Base-by-base conservation (phyloP, 2,329 filamentous ascomycete genomes). In the Aspergillus sp. region DNA sequence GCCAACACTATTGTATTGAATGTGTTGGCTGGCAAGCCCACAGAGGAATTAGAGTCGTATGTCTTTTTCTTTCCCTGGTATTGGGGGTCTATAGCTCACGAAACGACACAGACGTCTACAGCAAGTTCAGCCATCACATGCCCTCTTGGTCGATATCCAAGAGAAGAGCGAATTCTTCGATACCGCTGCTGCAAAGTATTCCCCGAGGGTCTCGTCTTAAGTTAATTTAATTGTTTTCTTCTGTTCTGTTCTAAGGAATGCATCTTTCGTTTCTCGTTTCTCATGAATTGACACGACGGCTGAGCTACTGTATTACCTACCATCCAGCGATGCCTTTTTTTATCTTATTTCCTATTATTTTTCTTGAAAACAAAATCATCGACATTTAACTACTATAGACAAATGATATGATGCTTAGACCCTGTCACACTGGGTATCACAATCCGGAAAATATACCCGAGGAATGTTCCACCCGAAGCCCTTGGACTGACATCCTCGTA, bases 111-210 rank as follows among this genome's bases (percentile, higher is more conserved):
- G 66, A 27, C 60, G 47, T 26, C 62, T 82, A 52, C 51, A 61
- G 46, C 77, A 75, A 41, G 70, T 72, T 11, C 77, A 85, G 42
- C 78, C 84, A 27, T 69, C 83, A 42, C 90, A 96, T 66, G 71
- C 80, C 30, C 74, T 93, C 49, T 66, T 96, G 45, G 64, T 68
- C 33, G 90, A 95, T 56, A 70, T 95, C 56, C 77, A 82, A 59
- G 88, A 89, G 69, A 97, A 95, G 83, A 88, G 82, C 65, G 79
- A 76, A n/a, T 70, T 90, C 45, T 97, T 97, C 62, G 88, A 95
- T 66, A 83, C 83, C 58, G 90, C 90, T 9, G 88, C 87, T 13
- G 76, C 81, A 27, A 97, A 95, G 71, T 97, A 93, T 69, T 84
- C 81, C 53, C 79, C 90, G 30, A 95, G 91, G 74, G 88, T 89